phyloP scores from a whole-genome alignment of 2,329 filamentous ascomycete genomes.

The Talaromyces sp. region DNA sequence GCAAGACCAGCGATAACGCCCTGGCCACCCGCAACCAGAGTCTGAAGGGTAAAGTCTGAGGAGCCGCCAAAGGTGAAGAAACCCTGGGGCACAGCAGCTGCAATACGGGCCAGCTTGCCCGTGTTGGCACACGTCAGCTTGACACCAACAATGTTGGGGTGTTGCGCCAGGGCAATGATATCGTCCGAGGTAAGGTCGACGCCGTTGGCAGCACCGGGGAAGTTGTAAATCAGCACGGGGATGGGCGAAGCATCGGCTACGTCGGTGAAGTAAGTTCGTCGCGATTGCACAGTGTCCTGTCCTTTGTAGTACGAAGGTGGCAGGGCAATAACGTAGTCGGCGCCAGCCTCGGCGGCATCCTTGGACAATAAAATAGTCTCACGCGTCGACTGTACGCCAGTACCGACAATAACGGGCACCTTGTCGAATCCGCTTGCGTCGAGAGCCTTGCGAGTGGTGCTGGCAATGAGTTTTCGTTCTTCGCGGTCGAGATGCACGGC shows the following conservation, averaged over 20 bases:
- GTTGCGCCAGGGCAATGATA: slow-evolving; percentile 52
- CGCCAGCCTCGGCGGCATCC: slow-evolving; percentile 64
- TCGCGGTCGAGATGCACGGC: slow-evolving; percentile 69
- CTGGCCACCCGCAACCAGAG: slow-evolving; percentile 69
- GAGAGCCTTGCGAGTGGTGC: slow-evolving; percentile 63
- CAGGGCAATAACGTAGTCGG: slow-evolving; percentile 69
- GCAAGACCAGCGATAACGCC: slow-evolving; percentile 83
- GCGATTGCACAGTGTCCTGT: slow-evolving; percentile 56
- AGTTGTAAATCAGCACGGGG: slow-evolving; percentile 68
- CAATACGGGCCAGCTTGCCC: slow-evolving; percentile 63
- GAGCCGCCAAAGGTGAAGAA: slow-evolving; percentile 88
- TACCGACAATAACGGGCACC: slow-evolving; percentile 71
- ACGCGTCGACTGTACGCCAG: slow-evolving; percentile 65
- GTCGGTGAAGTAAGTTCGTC: slow-evolving; percentile 60
- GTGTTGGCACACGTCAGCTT: slow-evolving; percentile 72
- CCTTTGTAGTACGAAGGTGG: slow-evolving; percentile 71
- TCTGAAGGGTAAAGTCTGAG: slow-evolving; percentile 82
- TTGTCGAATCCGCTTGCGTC: slow-evolving; percentile 59
- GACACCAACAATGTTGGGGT: slow-evolving; percentile 63
- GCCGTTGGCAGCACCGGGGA: slow-evolving; percentile 61
- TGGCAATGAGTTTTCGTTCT: slow-evolving; percentile 65
- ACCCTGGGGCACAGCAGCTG: slow-evolving; percentile 39
- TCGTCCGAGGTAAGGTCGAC: slow-evolving; percentile 64
- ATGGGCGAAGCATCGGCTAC: slow-evolving; percentile 58
- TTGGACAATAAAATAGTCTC: slow-evolving; percentile 66